Evolutionary conservation across 2,329 filamentous ascomycete species (phyloP).

Genomic region (Tolypocladium capitatum): DNA sequence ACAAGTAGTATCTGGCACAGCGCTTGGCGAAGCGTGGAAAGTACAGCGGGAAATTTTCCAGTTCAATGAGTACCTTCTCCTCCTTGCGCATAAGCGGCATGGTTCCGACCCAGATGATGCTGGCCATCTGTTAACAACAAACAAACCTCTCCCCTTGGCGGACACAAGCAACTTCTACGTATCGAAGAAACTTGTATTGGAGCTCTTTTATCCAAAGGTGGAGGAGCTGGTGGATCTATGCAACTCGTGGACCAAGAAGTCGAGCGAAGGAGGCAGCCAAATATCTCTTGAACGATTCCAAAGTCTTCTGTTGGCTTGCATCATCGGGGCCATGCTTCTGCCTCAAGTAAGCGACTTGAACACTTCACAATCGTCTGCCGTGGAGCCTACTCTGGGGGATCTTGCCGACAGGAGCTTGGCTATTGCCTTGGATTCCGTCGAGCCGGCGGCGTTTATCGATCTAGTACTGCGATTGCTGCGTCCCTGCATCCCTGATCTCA

Average conservation of each 20-base stretch:
- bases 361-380: conserved; percentile 32
- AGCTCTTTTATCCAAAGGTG: conserved; percentile 39
- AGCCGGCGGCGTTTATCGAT: conserved; percentile 32
- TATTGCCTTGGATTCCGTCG: conserved; percentile 27
- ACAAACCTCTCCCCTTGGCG: conserved; percentile 8
- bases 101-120: background rate
- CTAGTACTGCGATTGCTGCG: conserved; percentile 31
- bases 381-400: conserved; percentile 28
- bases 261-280: conserved; percentile 32
- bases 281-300: conserved; percentile 39
- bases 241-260: conserved; percentile 30
- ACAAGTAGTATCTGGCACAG: conserved; percentile 29
- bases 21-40: conserved; percentile 35
- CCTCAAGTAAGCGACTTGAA: conserved; percentile 34
- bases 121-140: conserved; percentile 2
- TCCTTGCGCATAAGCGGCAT: conserved; percentile 25
- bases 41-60: conserved; percentile 27
- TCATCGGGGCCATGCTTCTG: conserved; percentile 31
- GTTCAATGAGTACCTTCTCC: conserved; percentile 41
- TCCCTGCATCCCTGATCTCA: conserved; percentile 32
- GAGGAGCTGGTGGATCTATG: conserved; percentile 34
- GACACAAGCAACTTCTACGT: conserved; percentile 23
- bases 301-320: conserved; percentile 35
- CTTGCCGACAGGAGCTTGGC: conserved; percentile 27
- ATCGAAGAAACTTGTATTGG: conserved; percentile 37